These are phyloP conservation scores for Sphaerosporella brunnea DNA, from an alignment of 495 filamentous ascomycete species.

Conservation along the genomic window DNA sequence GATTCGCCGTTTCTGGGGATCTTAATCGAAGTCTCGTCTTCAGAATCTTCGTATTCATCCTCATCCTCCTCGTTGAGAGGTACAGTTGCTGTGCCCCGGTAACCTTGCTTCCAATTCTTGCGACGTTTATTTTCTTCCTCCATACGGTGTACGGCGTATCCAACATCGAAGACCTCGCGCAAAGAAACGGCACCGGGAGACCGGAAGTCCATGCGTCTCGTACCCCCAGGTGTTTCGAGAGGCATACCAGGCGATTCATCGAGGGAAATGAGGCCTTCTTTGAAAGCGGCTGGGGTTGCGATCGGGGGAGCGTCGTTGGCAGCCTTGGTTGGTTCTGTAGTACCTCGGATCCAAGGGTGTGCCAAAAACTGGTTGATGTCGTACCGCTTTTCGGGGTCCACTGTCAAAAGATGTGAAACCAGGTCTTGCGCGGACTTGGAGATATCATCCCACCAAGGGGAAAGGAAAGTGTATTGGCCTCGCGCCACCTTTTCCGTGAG, in stretches of 20 bases:
- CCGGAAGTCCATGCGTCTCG: slow-evolving; percentile 72
- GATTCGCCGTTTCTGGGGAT: slow-evolving; percentile 46
- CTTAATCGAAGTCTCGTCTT: slow-evolving; percentile 37
- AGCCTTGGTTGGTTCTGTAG: slow-evolving; percentile 56
- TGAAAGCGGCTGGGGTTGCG: slow-evolving; percentile 42
- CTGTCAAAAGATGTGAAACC: slow-evolving; percentile 79
- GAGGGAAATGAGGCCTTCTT: slow-evolving; percentile 33
- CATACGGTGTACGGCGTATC: slow-evolving; percentile 88
- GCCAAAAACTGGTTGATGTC: slow-evolving; percentile 72
- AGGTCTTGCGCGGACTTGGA: slow-evolving; percentile 89
- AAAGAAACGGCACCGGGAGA: slow-evolving; percentile 90
- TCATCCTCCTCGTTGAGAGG: slow-evolving; percentile 49
- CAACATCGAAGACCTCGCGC: slow-evolving; percentile 91
- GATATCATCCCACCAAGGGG: slow-evolving; percentile 98
- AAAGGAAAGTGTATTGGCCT: slow-evolving; percentile 94
- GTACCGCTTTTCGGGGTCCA: slow-evolving; percentile 81
- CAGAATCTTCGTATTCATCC: slow-evolving; percentile 36
- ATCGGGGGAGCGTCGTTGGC: slow-evolving; percentile 61
- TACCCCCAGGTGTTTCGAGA: slow-evolving; percentile 33
- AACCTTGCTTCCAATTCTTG: slow-evolving; percentile 53
- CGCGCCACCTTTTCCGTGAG: slow-evolving; percentile 94
- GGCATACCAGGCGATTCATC: slow-evolving; percentile 30
- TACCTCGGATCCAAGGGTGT: slow-evolving; percentile 77
- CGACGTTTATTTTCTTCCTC: slow-evolving; percentile 89
- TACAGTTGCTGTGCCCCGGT: slow-evolving; percentile 39